Percentiles rank a stretch among this genome's conserved stretches.
Conservation (phyloP, 768 basidiomycete genomes). For the Lentinula sp. region DNA sequence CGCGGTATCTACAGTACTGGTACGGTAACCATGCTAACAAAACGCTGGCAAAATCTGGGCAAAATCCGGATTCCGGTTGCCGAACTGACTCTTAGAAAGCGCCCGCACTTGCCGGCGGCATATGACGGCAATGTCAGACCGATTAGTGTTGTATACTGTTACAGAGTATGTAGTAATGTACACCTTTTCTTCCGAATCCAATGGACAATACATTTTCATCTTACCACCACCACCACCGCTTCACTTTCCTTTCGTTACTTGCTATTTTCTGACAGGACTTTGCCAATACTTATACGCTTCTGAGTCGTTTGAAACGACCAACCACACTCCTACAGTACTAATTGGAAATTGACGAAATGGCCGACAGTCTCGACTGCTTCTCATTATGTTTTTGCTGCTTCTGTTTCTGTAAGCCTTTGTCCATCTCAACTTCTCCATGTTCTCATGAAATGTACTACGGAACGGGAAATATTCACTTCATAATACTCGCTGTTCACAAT, state of each 20-base stretch:
- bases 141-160: too few relatives aligned
- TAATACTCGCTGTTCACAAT: background rate
- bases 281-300: background rate
- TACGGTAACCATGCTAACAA: too few relatives aligned
- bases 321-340: background rate
- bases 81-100: too few relatives aligned
- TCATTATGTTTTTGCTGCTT: conserved; percentile 3
- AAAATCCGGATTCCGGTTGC: too few relatives aligned
- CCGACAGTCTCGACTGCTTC: conserved; percentile 1
- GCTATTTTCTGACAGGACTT: background rate
- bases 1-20: too few relatives aligned
- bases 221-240: background rate
- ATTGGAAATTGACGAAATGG: background rate
- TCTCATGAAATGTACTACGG: background rate
- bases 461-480: background rate
- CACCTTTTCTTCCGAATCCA: too few relatives aligned
- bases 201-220: background rate
- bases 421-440: background rate
- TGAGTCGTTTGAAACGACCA: background rate
- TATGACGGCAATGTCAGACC: too few relatives aligned
- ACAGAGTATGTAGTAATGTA: too few relatives aligned
- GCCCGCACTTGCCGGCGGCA: too few relatives aligned
- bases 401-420: background rate
- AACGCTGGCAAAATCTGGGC: too few relatives aligned
- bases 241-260: background rate